These are phyloP conservation scores for Populus euphratica DNA, from an alignment of 345 rosid species.

Conservation along the genomic window DNA sequence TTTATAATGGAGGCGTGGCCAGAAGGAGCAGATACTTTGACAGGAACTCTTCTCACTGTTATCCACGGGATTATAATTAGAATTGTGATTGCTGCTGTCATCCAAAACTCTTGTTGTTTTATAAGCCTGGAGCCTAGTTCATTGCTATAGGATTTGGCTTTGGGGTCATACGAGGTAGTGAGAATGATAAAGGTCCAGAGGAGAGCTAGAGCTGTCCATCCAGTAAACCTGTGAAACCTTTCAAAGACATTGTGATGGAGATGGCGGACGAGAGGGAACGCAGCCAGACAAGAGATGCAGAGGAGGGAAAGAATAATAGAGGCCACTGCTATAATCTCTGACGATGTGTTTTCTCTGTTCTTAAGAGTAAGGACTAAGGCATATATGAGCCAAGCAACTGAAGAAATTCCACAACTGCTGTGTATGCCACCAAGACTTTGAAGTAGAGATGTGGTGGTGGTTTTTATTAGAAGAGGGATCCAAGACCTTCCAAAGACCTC, in stretches of 20 bases:
- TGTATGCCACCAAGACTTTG: constrained; percentile 80
- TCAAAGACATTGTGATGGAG: constrained; percentile 79
- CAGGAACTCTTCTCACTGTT: constrained; percentile 64
- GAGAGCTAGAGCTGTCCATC: constrained; percentile 67
- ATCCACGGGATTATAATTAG: constrained; percentile 67
- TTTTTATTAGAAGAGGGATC: constrained; percentile 54
- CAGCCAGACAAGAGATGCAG: constrained; percentile 50
- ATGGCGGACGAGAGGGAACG: constrained; percentile 80
- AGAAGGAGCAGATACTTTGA: constrained; percentile 50
- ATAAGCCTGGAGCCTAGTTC: constrained; percentile 42
- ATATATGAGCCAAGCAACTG: constrained; percentile 65
- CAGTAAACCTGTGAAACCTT: constrained; percentile 63
- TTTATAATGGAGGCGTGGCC: constrained; percentile 74
- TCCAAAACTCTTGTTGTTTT: constrained; percentile 71
- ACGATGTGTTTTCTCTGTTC: constrained; percentile 43
- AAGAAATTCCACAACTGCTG: constrained; percentile 73
- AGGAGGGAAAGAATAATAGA: constrained; percentile 56
- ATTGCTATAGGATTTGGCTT: constrained; percentile 46
- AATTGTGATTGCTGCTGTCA: constrained; percentile 52
- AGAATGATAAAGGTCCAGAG: constrained; percentile 66
- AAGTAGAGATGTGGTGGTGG: constrained; percentile 59
- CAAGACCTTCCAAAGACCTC: constrained; percentile 51
- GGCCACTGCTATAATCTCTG: constrained; percentile 56
- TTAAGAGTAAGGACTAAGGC: constrained; percentile 58
- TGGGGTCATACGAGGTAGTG: constrained; percentile 55